Conservation (phyloP, 2,329 filamentous ascomycete genomes). For the Juglanconis oblonga region DNA sequence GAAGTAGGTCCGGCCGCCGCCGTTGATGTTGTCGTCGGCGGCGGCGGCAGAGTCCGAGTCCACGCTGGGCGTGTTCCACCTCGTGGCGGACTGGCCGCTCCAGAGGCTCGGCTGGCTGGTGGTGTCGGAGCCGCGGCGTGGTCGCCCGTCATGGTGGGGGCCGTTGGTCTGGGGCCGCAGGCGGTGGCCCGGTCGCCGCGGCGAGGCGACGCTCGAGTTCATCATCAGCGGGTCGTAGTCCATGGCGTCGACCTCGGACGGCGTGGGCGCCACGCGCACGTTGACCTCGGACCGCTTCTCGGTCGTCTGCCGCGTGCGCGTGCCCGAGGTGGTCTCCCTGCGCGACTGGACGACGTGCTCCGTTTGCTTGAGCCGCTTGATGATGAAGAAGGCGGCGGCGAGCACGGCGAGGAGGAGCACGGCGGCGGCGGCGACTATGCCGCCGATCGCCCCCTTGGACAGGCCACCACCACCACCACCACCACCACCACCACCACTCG, state of each 20-base stretch:
- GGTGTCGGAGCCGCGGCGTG: constrained; percentile 20
- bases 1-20: constrained; percentile 20
- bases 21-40: constrained; percentile 16
- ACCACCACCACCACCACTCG: constrained; percentile 23
- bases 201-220: constrained; percentile 21
- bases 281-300: constrained; percentile 31
- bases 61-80: constrained; percentile 24
- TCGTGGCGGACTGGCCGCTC: constrained; percentile 11
- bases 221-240: constrained; percentile 40
- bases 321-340: constrained; percentile 30
- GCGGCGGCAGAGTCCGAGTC: too few relatives aligned
- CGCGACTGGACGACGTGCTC: constrained; percentile 36
- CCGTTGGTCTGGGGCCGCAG: too few relatives aligned
- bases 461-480: too few relatives aligned
- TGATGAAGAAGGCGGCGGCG: constrained; percentile 44
- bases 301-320: constrained; percentile 27
- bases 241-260: constrained; percentile 42
- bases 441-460: constrained; percentile 43
- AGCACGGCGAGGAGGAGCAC: constrained; percentile 47
- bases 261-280: constrained; percentile 31
- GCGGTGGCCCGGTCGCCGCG: constrained; percentile 21
- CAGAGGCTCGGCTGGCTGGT: constrained; percentile 20
- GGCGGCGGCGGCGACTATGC: constrained; percentile 51
- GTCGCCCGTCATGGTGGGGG: constrained; percentile 13
- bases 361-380: constrained; percentile 47